Percentiles rank a stretch among this genome's conserved stretches.
phyloP scores from a whole-genome alignment of 257 asterid genomes.

The Solanum stenotomum region DNA sequence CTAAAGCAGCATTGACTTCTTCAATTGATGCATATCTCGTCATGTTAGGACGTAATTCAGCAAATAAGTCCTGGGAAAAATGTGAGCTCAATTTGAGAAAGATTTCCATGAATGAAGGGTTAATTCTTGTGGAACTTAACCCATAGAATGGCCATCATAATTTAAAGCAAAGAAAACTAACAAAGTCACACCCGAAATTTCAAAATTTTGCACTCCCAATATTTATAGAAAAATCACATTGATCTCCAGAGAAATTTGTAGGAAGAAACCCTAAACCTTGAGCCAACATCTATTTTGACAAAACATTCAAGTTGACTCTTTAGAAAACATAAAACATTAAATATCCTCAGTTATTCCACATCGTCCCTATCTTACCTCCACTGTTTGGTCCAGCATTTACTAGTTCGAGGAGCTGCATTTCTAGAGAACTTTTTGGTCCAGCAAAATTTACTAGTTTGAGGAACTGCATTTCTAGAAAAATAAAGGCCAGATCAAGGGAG shows the following conservation, averaged over 20 bases:
- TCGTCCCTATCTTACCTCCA: background rate
- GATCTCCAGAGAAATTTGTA: background rate
- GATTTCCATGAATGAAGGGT: background rate
- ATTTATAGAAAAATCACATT: background rate
- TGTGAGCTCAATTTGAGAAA: conserved; percentile 11
- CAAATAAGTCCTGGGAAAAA: conserved; percentile 75
- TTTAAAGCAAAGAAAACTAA: background rate
- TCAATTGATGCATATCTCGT: conserved; percentile 72
- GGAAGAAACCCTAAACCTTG: background rate
- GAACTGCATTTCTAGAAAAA: background rate
- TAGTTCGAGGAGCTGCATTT: background rate
- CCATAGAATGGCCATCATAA: background rate
- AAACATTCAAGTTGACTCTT: background rate
- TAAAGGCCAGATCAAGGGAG: background rate
- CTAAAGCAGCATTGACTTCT: conserved; percentile 66
- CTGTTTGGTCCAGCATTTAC: background rate
- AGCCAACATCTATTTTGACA: background rate
- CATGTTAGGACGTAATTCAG: conserved; percentile 88
- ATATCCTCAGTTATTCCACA: too few species aligned
- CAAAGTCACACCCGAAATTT: background rate
- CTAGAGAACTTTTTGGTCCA: background rate
- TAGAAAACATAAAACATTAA: too few species aligned
- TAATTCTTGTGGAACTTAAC: background rate
- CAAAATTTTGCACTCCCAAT: background rate
- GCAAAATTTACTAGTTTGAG: background rate